These are phyloP conservation scores for Hermanozyma aechmeae DNA, from an alignment of 805 yeast species.

Conservation along the genomic window DNA sequence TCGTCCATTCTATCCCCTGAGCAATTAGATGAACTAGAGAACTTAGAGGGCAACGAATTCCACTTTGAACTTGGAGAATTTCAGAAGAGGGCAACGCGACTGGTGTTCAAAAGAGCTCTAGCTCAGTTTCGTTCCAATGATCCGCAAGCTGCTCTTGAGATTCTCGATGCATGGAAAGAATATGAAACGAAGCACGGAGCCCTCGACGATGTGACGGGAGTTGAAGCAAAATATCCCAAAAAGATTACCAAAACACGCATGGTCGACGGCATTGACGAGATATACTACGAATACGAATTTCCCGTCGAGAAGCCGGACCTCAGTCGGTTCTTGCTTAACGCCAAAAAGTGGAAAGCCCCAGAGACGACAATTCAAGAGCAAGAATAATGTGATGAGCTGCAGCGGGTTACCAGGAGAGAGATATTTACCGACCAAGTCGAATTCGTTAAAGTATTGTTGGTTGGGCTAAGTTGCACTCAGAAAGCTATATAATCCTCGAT, in stretches of 20 bases:
- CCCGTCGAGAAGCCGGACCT: slow-evolving; percentile 48
- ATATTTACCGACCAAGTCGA: too few relatives aligned
- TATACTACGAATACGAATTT: slow-evolving; percentile 52
- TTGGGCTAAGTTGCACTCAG: too few relatives aligned
- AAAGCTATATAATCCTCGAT: too few relatives aligned
- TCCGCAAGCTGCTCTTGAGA: slow-evolving; percentile 36
- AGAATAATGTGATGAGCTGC: too few relatives aligned
- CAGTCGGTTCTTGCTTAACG: slow-evolving; percentile 32
- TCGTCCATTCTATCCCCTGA: slow-evolving; percentile 49
- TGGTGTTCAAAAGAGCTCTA: slow-evolving; percentile 48
- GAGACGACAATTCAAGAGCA: too few relatives aligned
- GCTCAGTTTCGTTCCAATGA: slow-evolving; percentile 27
- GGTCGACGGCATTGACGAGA: slow-evolving; percentile 41
- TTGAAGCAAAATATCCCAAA: slow-evolving; percentile 45
- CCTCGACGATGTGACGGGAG: slow-evolving; percentile 19
- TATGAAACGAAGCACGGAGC: slow-evolving; percentile 63
- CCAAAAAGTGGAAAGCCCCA: slow-evolving; percentile 33
- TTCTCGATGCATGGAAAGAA: slow-evolving; percentile 52
- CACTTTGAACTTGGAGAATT: slow-evolving; percentile 41
- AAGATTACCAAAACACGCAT: slow-evolving; percentile 36
- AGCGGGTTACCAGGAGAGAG: too few relatives aligned
- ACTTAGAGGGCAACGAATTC: slow-evolving; percentile 40
- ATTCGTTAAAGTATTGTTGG: too few relatives aligned
- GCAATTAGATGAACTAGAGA: slow-evolving; percentile 37
- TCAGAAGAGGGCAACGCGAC: slow-evolving; percentile 44